Base-by-base conservation (phyloP, 1,139 yeast genomes). In the Saccharomycopsis phalli region DNA sequence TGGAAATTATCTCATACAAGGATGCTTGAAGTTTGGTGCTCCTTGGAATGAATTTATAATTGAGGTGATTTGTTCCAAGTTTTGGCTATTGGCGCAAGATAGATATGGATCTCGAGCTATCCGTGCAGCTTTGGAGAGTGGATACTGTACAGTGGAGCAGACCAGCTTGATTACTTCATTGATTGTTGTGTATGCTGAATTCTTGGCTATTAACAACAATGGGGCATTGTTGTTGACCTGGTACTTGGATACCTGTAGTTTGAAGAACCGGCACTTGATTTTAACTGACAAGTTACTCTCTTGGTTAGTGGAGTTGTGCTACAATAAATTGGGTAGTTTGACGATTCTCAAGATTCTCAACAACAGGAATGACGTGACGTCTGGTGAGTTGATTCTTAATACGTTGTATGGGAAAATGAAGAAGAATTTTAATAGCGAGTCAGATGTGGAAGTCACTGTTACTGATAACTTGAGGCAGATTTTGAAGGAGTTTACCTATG, bases 21-120 rank as follows among this genome's bases (percentile, higher is more conserved):
- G 96, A 41, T 93, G 95, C 53, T 70, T 87, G 50, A 83, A 83
- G 55, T 91, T 87, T 62, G 94, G 91, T 0, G 63, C 81, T 4
- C 94, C 95, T 2, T 86, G 79, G 71, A 84, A 83, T 57, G 88
- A 83, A 55, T 91, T 88, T 57, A 82, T 91, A 34, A 82, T 86
- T 58, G 95, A 91, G 59, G 74, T 86, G 13, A 77, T 88, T 56
- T 62, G 86, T 47, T 75, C 83, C 37, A 76, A 81, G 50, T 87
- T 91, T 54, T 67, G 86, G 69, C 80, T 77, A 43, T 81, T 91
- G 49, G 81, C 94, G 42, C 84, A 76, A 51, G 94, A 93, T 42
- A 70, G 98, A 53, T 91, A 84, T 59, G 99, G 98, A 36, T 91
- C 97, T 1, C 71, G 98, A 51, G 95, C 97, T 26, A 80, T 88